phyloP scores from a whole-genome alignment of 2,329 filamentous ascomycete species.

The Ophiostoma himal-ulmi region DNA sequence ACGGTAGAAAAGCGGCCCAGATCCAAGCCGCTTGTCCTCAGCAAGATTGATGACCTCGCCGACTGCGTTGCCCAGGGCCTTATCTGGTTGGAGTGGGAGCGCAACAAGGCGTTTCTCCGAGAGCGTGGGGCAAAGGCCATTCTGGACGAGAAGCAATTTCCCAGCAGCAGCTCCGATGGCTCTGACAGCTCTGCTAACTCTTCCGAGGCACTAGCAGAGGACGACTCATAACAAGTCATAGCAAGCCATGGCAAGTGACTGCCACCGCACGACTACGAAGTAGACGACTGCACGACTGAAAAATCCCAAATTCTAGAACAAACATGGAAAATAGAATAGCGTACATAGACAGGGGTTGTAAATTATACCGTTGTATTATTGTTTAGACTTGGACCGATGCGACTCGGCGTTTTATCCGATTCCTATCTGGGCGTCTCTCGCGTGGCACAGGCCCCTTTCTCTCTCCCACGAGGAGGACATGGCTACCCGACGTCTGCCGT shows the following conservation, averaged over 20 bases:
- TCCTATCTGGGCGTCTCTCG: conserved; percentile 27
- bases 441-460: conserved; percentile 3
- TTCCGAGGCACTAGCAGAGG: background rate
- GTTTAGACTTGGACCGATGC: background rate
- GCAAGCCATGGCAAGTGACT: no score
- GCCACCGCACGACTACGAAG: no score
- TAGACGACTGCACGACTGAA: background rate
- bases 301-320: background rate
- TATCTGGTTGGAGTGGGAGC: conserved; percentile 71
- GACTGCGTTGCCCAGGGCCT: conserved; percentile 74
- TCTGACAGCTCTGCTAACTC: no score
- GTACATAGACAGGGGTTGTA: conserved; percentile 10
- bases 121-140: conserved; percentile 31
- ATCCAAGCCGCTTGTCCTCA: conserved; percentile 22
- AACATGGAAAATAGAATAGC: background rate
- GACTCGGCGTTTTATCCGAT: background rate
- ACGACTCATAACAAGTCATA: background rate
- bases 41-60: conserved; percentile 75
- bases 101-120: conserved; percentile 42
- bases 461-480: background rate
- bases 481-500: background rate
- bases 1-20: conserved; percentile 18
- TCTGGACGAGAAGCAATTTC: conserved; percentile 9
- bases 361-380: conserved; percentile 10
- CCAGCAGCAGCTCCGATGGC: background rate